Base-by-base conservation (phyloP, 2,329 filamentous ascomycete species). In the Raffaelea arxii region DNA sequence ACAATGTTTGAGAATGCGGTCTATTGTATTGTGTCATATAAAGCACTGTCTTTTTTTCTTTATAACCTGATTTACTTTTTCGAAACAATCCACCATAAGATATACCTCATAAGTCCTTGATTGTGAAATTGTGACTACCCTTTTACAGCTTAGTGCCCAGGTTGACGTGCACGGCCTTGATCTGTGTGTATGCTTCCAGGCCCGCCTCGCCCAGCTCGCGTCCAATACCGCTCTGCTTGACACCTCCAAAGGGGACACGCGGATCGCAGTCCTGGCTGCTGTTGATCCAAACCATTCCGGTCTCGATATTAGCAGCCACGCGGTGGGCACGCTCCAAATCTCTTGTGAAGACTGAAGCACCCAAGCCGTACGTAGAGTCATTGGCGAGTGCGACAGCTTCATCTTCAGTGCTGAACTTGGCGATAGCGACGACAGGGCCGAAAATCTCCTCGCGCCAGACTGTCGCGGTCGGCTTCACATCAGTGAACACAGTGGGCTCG, bases 321-420 rank as follows among this genome's bases (percentile, higher is more conserved):
- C 62, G 56, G 53, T 69, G 66, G 18, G 66, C 66, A 54, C 61
- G 60, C 42, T 59, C 65, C 49, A 80, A 66, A 55, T 80, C 68
- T 54, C 69, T 63, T 1, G 77, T 80, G 53, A 80, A 82, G 4
- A 82, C 60, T 0, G 76, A 71, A 9, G 71, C 66, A 4, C 74
- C 75, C 1, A 80, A 64, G 4, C 77, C 77, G 53, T 81, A 80
- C 0, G 65, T 71, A 3, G 70, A 72, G 55, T 77, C 59, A 45
- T 66, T 66, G 6, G 58, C 58, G 46, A 64, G 50, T 40, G 54
- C 52, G 25, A 65, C 52, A 2, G 62, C 63, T 46, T 65, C 62
- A 36, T 63, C 63, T 49, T 64, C 62, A 7, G 56, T 58, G 49
- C 56, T 53, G 54, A 65, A 66, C 14, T 51, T 50, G 36, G 58